Base-by-base conservation (phyloP, 169 alveolate genomes). In the Plasmodium adleri region DNA sequence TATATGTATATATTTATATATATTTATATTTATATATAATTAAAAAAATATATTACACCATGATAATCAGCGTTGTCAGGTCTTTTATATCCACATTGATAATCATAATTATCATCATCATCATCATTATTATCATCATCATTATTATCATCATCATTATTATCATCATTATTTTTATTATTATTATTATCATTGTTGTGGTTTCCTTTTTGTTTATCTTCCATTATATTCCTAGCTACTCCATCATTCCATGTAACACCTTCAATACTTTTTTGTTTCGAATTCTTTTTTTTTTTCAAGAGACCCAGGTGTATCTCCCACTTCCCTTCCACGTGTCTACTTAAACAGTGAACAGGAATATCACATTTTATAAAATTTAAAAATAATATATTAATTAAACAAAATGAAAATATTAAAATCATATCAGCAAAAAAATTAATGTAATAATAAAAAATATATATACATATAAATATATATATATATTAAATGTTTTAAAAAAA, bases 261-360 rank as follows among this genome's bases (percentile, higher is more conserved):
- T 39, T 39, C 47, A 39, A 32, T 6, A 32, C 7, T 32, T 32
- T 32, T 32, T 32, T 4, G 45, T 32, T 32, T 32, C 45, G 47
- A 5, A 39, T 39, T 39, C 7, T 72, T 68, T 39, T 67, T 62
- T 0, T 45, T 54, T 72, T 68, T 83, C 13, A 83, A 52, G 22
- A 83, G 63, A 15, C 91, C 91, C 59, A 83, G 3, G 13, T 50
- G 68, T 5, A 83, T 83, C 32, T 83, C 91, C 91, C 91, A 83
- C 49, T 24, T 54, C 12, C 91, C 91, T 20, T 68, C 83, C 20
- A 83, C 91, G 24, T 83, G 85, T 67, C 91, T 83, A 43, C 91
- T 83, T 63, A 83, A 20, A n/a, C 91, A 83, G 50, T 83, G 91
- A 54, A 83, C 91, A 3, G 91, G 91, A 17, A 83, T 67, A 63